A percentile compares a stretch with the other conserved stretches of the same genome.
Evolutionary conservation across 2,329 filamentous ascomycete genomes (phyloP).

Genomic region (Phaeoacremonium minimum): DNA sequence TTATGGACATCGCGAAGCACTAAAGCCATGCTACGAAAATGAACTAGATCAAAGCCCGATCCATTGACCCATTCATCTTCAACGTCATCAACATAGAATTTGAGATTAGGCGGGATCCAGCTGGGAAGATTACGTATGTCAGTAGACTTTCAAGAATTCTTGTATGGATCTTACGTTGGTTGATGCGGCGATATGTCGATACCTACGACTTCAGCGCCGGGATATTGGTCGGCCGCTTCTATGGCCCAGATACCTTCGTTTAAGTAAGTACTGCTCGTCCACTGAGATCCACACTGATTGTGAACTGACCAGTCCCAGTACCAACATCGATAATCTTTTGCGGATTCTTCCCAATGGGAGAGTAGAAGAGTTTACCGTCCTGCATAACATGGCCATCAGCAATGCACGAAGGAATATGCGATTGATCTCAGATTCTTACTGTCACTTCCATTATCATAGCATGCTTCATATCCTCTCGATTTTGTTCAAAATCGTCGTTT

Average conservation of each 20-base stretch:
- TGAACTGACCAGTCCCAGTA: conserved; percentile 51
- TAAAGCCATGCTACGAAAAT: conserved; percentile 52
- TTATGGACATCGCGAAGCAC: conserved; percentile 47
- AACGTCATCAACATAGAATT: conserved; percentile 53
- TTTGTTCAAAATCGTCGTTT: conserved; percentile 18
- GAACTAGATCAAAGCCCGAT: conserved; percentile 55
- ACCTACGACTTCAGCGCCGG: conserved; percentile 39
- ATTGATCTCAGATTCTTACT: conserved; percentile 48
- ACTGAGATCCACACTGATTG: conserved; percentile 45
- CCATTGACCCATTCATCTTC: conserved; percentile 52
- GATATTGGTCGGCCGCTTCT: conserved; percentile 41
- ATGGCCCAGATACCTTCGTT: no score
- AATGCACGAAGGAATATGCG: conserved; percentile 46
- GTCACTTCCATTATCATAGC: conserved; percentile 43
- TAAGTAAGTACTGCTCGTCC: no score
- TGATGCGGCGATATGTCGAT: conserved; percentile 40
- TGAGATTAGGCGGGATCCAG: conserved; percentile 53
- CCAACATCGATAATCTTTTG: conserved; percentile 48
- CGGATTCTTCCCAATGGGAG: conserved; percentile 37
- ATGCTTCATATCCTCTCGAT: no score
- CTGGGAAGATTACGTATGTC: no score
- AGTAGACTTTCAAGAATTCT: no score
- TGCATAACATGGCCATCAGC: conserved; percentile 42
- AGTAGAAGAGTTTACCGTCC: conserved; percentile 33
- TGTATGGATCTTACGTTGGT: conserved; percentile 33